These are phyloP conservation scores for Podaxis sp. DNA, from an alignment of 768 basidiomycete species.

Conservation along the genomic window DNA sequence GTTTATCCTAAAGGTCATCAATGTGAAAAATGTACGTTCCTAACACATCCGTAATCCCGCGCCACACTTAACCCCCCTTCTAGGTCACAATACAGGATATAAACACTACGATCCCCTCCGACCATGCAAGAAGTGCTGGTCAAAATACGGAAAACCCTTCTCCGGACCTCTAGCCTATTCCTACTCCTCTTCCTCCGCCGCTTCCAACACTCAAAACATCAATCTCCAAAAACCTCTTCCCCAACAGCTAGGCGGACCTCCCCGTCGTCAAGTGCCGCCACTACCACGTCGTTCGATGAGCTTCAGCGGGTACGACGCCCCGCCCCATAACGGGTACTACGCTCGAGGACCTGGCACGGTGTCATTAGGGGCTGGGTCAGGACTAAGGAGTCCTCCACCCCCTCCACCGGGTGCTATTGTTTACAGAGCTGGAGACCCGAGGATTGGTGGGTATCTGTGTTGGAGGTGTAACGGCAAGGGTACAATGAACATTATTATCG, in stretches of 20 bases:
- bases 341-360: slow-evolving; percentile 11
- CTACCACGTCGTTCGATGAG: slow-evolving; percentile 19
- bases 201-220: slow-evolving; percentile 13
- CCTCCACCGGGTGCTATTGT: slow-evolving; percentile 42
- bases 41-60: not conserved
- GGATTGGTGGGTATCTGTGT: slow-evolving; percentile 67
- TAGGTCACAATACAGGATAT: slow-evolving; percentile 76
- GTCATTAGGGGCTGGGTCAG: not conserved
- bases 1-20: slow-evolving; percentile 65
- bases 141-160: slow-evolving; percentile 61
- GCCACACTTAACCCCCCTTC: too few relatives aligned
- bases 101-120: slow-evolving; percentile 63
- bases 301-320: slow-evolving; percentile 12
- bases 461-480: slow-evolving; percentile 66
- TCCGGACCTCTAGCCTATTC: slow-evolving; percentile 57
- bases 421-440: slow-evolving; percentile 62
- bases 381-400: slow-evolving; percentile 10
- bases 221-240: slow-evolving; percentile 10
- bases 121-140: slow-evolving; percentile 77
- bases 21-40: slow-evolving; percentile 64
- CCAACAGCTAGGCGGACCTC: not conserved
- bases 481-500: slow-evolving; percentile 48
- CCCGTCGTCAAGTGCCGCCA: not conserved
- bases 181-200: slow-evolving; percentile 23
- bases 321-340: slow-evolving; percentile 12